Evolutionary conservation across 2,329 filamentous ascomycete genomes (phyloP), one percentile per base, ranked within the genome.

Genomic region (Penicillium sp.): DNA sequence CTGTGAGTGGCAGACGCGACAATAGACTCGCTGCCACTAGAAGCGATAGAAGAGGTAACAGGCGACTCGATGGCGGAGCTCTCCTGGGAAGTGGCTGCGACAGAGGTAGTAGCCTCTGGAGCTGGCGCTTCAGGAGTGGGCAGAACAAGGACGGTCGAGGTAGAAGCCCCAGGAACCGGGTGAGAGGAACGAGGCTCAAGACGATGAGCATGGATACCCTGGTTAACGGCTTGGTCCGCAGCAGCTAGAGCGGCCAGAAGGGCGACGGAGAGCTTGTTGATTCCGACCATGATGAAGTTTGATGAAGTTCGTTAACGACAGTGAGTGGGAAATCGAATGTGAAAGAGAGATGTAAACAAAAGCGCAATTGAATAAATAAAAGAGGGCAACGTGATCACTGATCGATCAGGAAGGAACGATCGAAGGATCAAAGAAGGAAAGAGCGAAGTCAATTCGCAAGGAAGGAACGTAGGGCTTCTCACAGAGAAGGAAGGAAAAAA

Each of bases 221-320:
- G 58, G 46, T 59, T 57, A 34, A 56, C 59, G 42, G 71, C 70
- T 50, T 71, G 64, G 39, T 62, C 61, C 30, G 67, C 43, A 30
- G 67, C 62, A 46, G 66, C 70, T 46, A 72, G 57, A 41, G 64
- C 63, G 22, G 65, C 66, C 43, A 71, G 56, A 39, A 71, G 57
- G 48, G 62, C 65, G 46, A 71, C 35, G 35, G 67, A 65, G 52
- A 67, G 34, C 54, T 68, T 71, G 63, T 58, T 60, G 43, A 64
- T 54, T 54, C 71, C 60, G 41, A 68, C 65, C 71, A 73, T 73
- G 35, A 48, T 66, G n/a, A n/a, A n/a, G n/a, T n/a, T n/a, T n/a
- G n/a, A n/a, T n/a, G 60, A 47, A 50, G 43, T 14, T 41, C 44
- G 35, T 44, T 40, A 46, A 42, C 11, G 38, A 46, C 28, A 14